These are phyloP conservation scores for Platismatia glauca DNA, from an alignment of 495 filamentous ascomycete genomes.

Conservation along the genomic window DNA sequence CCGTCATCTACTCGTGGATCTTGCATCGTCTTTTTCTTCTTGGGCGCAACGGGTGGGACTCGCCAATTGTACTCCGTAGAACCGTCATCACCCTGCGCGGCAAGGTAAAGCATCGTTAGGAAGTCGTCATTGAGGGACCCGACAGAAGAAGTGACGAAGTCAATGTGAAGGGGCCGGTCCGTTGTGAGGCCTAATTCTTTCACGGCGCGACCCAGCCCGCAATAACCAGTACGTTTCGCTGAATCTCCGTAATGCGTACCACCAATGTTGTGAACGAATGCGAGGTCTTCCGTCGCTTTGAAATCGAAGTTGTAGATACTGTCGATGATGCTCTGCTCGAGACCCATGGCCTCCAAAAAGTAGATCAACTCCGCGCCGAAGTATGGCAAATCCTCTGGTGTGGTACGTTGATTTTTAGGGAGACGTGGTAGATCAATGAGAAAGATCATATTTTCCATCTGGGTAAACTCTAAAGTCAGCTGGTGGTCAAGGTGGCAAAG, in stretches of 20 bases:
- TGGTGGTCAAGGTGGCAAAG: neutral
- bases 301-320: constrained; percentile 69
- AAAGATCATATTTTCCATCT: constrained; percentile 81
- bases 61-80: constrained; percentile 46
- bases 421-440: constrained; percentile 72
- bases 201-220: constrained; percentile 57
- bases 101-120: constrained; percentile 61
- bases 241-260: constrained; percentile 44
- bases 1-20: constrained; percentile 1
- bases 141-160: constrained; percentile 66
- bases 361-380: constrained; percentile 65
- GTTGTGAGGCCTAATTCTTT: constrained; percentile 45
- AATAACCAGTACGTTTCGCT: constrained; percentile 58
- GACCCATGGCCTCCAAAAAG: constrained; percentile 59
- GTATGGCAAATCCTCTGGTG: constrained; percentile 35
- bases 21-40: constrained; percentile 24
- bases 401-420: constrained; percentile 24
- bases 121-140: constrained; percentile 63
- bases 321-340: constrained; percentile 50
- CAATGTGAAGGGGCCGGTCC: constrained; percentile 42
- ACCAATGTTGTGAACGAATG: constrained; percentile 76
- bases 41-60: constrained; percentile 27
- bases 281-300: constrained; percentile 51
- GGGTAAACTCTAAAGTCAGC: neutral
- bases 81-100: constrained; percentile 60